A percentile compares a stretch with the other conserved stretches of the same genome.
phyloP scores from a whole-genome alignment of 164 flowering plant species.

The Litsea cubeba region DNA sequence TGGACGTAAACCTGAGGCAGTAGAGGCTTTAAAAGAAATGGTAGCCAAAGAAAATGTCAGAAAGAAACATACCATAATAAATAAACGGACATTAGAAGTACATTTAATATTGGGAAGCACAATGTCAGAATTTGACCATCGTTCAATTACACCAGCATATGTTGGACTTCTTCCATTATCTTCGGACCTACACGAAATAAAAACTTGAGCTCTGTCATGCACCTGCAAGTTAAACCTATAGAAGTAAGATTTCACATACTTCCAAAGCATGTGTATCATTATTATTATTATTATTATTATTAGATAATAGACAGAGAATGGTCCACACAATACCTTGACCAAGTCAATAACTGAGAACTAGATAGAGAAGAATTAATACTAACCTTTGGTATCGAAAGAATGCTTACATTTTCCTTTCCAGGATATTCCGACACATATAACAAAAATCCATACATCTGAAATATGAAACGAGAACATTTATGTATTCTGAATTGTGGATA shows the following conservation, averaged over 20 bases:
- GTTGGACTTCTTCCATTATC: constrained; percentile 33
- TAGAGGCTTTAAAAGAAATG: background rate
- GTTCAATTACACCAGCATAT: constrained; percentile 58
- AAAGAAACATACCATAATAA: constrained; percentile 50
- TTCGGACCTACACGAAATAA: constrained; percentile 53
- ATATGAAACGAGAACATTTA: background rate
- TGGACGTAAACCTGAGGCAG: background rate
- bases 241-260: constrained; percentile 3
- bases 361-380: background rate
- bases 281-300: too few species aligned
- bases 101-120: constrained; percentile 53
- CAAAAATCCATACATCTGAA: constrained; percentile 79
- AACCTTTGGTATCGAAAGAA: constrained; percentile 70
- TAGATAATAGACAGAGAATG: too few species aligned
- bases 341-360: background rate
- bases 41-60: background rate
- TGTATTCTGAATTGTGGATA: background rate
- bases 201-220: constrained; percentile 95
- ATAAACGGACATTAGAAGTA: constrained; percentile 48
- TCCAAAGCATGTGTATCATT: background rate
- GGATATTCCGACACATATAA: constrained; percentile 57
- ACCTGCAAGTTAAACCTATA: constrained; percentile 39
- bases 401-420: constrained; percentile 40
- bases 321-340: background rate
- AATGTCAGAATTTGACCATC: constrained; percentile 66